Conservation (phyloP, 192 early-diverging fungal genomes). For the Backusella liffmaniae region DNA sequence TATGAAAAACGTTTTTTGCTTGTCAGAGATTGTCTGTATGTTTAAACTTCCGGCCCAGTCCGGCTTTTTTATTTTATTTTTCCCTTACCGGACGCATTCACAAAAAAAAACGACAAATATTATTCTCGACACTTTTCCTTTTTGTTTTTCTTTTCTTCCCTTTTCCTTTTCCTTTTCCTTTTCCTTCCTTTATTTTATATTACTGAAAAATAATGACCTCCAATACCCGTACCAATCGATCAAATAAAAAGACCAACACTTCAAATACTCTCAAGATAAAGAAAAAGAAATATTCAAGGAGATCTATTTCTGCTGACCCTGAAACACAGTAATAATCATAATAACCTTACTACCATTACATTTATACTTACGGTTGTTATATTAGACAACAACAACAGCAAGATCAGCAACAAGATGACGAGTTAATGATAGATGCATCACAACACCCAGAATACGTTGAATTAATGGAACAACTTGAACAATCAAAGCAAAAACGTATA, state of each 20-base stretch:
- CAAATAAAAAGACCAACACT: background rate
- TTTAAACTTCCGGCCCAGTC: background rate
- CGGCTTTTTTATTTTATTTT: background rate
- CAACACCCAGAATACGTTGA: slow-evolving; percentile 14
- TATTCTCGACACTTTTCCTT: background rate
- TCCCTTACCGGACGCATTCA: background rate
- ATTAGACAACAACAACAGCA: background rate
- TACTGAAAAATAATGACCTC: background rate
- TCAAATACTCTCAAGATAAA: background rate
- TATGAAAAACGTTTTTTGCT: background rate
- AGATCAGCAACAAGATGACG: background rate
- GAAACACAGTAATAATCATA: slow-evolving; percentile 3
- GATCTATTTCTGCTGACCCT: slow-evolving; percentile 1
- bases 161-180: background rate
- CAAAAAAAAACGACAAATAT: background rate
- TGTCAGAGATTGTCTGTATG: background rate
- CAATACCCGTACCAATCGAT: background rate
- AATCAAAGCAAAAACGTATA: background rate
- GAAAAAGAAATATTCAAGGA: background rate
- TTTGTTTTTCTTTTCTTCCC: background rate
- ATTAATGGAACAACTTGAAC: slow-evolving; percentile 6
- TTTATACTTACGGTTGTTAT: background rate
- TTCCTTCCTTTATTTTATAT: background rate
- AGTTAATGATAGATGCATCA: background rate
- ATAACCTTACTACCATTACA: background rate